phyloP scores from a whole-genome alignment of 1,284 basidiomycete genomes.

The Ustilago lituana region DNA sequence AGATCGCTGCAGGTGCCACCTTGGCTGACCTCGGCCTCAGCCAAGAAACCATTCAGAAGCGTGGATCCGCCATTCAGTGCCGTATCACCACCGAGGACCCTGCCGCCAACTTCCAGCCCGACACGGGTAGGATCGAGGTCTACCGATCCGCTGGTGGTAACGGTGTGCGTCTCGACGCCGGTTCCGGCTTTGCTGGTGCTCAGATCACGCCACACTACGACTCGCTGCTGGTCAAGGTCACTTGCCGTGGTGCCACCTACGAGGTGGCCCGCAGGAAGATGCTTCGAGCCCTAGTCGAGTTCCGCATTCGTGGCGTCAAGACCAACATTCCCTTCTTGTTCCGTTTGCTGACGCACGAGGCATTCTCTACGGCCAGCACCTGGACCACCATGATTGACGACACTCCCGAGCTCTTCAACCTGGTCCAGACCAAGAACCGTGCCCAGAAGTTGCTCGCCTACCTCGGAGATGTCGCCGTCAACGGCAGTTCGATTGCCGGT shows the following conservation, averaged over 20 bases:
- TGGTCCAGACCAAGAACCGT: slow-evolving; percentile 96
- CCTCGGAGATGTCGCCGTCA: slow-evolving; percentile 96
- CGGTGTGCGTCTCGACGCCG: slow-evolving; percentile 95
- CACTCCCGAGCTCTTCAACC: slow-evolving; percentile 97
- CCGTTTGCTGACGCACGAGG: slow-evolving; percentile 95
- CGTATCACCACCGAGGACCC: slow-evolving; percentile 99
- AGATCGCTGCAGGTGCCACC: slow-evolving; percentile 94
- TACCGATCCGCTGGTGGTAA: slow-evolving; percentile 98
- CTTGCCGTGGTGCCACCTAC: slow-evolving; percentile 95
- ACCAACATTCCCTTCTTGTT: slow-evolving; percentile 98
- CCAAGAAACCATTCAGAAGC: slow-evolving; percentile 95
- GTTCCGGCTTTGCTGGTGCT: slow-evolving; percentile 97
- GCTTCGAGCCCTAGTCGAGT: slow-evolving; percentile 97
- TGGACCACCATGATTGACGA: slow-evolving; percentile 93
- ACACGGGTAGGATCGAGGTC: slow-evolving; percentile 99
- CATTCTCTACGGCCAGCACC: slow-evolving; percentile 93
- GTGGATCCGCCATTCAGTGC: slow-evolving; percentile 97
- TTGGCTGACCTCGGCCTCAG: slow-evolving; percentile 93
- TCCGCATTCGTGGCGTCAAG: slow-evolving; percentile 99
- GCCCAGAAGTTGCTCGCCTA: slow-evolving; percentile 97
- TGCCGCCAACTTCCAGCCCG: slow-evolving; percentile 89
- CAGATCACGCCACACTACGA: slow-evolving; percentile 99
- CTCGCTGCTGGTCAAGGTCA: slow-evolving; percentile 95
- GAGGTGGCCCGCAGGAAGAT: slow-evolving; percentile 98
- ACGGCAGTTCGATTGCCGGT: slow-evolving; percentile 95